These are phyloP conservation scores for Nicotiana paniculata DNA, from an alignment of 257 asterid species.

Conservation along the genomic window DNA sequence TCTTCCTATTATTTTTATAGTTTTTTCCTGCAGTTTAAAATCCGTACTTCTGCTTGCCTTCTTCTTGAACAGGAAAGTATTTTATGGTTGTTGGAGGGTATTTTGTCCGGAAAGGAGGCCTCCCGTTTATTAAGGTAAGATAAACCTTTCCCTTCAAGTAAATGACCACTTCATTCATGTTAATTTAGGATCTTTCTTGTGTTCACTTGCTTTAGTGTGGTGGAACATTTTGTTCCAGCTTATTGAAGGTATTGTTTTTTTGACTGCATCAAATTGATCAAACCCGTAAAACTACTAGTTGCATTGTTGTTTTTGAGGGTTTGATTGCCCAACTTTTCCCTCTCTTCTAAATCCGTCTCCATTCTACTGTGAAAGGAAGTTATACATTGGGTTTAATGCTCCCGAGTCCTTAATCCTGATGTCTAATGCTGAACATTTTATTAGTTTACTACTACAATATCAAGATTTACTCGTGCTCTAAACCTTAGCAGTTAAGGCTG, in stretches of 20 bases:
- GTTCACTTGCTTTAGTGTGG: not conserved
- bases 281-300: not conserved
- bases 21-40: not conserved
- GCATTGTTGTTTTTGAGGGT: not conserved
- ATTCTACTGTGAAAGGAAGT: not conserved
- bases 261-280: not conserved
- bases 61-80: constrained; percentile 50
- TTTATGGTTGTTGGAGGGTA: constrained; percentile 88
- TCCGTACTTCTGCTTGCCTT: not conserved
- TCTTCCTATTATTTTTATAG: not conserved
- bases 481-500: not conserved
- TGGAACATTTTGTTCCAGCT: not conserved
- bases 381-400: not conserved
- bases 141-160: not conserved
- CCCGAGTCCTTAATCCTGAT: not conserved
- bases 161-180: not conserved
- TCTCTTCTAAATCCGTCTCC: not conserved
- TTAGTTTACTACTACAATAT: not conserved
- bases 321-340: not conserved
- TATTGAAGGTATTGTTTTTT: not conserved
- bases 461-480: not conserved
- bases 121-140: constrained; percentile 57
- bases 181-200: not conserved
- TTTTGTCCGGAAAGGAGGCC: constrained; percentile 29
- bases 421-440: not conserved